Evolutionary conservation across 2,329 filamentous ascomycete species (phyloP), one percentile per base, ranked within the genome.

Genomic region (Scolecobasidium constrictum): DNA sequence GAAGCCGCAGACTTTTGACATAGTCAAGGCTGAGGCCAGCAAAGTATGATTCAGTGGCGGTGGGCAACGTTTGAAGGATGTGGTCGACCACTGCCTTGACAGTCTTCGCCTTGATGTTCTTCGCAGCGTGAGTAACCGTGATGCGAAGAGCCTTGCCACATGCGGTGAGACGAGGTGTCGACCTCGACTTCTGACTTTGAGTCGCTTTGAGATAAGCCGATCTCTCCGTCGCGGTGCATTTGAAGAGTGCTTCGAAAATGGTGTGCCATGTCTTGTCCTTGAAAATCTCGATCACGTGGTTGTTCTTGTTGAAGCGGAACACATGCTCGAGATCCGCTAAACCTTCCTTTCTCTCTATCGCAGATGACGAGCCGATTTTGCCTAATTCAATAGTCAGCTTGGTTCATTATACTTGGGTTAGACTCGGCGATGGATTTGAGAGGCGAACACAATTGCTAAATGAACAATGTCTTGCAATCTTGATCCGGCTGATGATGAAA

Each of bases 11-110:
- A 16, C 79, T 75, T 64, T 85, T 94, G 50, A 85, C 72, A 57
- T 95, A 94, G 54, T 92, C 78, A 38, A 78, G 71, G 49, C 86
- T 78, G 42, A 47, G 28, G 6, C 26, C 20, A 12, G 31, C 35
- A 31, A 18, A 40, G 35, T 82, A 75, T 2, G 68, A 71, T 12
- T 77, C 77, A 42, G 78, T 73, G 1, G 71, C 60, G 13, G 68
- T 72, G 2, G 78, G 75, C 3, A 94, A 68, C 15, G 78, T 77
- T 49, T 94, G 79, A 3, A 77, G 80, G 47, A 96, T 81, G 61
- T 94, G 87, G 49, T 86, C 79, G 49, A 94, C 69, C 13, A 95
- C 66, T 4, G 83, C 77, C 51, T 81, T 74, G n/a, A 90, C 69
- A 1, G 87, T 90, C 58, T 86, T 93, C 46, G 71, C 68, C 53